These are phyloP conservation scores for Insectozyma bohioensis DNA, from an alignment of 1,139 yeast genomes.

Conservation along the genomic window DNA sequence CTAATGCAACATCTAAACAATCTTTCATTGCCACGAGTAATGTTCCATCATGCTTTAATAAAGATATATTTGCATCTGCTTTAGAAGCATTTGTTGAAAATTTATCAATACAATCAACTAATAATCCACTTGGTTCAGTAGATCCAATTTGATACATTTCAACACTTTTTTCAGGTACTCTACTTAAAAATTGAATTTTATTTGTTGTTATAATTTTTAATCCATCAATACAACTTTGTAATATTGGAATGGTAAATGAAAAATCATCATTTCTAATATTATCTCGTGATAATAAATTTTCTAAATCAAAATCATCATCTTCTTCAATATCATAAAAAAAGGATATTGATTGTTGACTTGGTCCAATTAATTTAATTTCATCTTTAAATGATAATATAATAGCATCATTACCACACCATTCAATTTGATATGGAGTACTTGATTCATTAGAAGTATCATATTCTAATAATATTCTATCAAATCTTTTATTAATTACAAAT, in stretches of 20 bases:
- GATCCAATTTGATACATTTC: conserved; percentile 82
- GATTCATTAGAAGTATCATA: conserved; percentile 42
- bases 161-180: conserved; percentile 59
- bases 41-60: conserved; percentile 55
- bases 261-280: conserved; percentile 20
- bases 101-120: conserved; percentile 80
- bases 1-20: conserved; percentile 73
- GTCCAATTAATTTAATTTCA: conserved; percentile 70
- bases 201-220: conserved; percentile 59
- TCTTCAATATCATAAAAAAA: conserved; percentile 45
- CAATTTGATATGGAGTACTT: conserved; percentile 43
- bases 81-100: conserved; percentile 70
- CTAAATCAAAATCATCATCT: conserved; percentile 31
- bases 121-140: conserved; percentile 75
- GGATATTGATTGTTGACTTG: conserved; percentile 59
- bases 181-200: conserved; percentile 61
- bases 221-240: conserved; percentile 67
- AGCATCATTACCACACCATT: conserved; percentile 90
- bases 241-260: conserved; percentile 35
- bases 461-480: conserved; percentile 53
- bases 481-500: conserved; percentile 53
- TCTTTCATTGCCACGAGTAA: conserved; percentile 64
- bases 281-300: conserved; percentile 17
- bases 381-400: conserved; percentile 61
- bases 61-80: conserved; percentile 70